Base-by-base conservation (phyloP, 345 rosid species). In the Aegle marmelos region DNA sequence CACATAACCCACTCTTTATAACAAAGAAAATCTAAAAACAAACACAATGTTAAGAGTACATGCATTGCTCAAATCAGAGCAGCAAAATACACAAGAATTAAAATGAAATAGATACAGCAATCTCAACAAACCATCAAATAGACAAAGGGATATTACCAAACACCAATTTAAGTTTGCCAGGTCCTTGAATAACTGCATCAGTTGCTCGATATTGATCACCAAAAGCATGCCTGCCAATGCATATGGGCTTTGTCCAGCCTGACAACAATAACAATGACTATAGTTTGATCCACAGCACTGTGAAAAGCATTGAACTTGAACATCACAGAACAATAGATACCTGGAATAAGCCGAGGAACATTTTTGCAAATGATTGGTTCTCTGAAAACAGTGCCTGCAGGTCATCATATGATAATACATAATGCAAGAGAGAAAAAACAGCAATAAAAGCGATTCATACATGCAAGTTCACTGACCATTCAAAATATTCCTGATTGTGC, bases 151-250 rank as follows among this genome's bases (percentile, higher is more conserved):
- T 28, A 72, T 79, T 89, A 91, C 99, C 99, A 82, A 89, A 96
- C 60, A 93, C 91, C 83, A 96, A 77, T 78, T 95, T 96, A 73
- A 96, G 92, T 84, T 90, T 91, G 76, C 99, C 99, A 64, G 97
- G 76, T 83, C 98, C 98, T 87, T 88, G 89, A 79, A 96, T 91
- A 27, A 94, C 98, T 54, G 92, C 19, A 82, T 96, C 99, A 83
- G 98, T 94, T 34, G 99, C 99, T 77, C 92, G 88, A 73, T 94
- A 94, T 82, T 96, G 98, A 86, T 96, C 99, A 76, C 99, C 98
- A 80, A 92, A 96, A 76, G 99, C 99, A 88, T 94, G 99, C 33
- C 99, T 94, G 79, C 98, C 99, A 78, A 96, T 96, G 90, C 99
- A 96, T 72, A 96, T 96, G 36, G 98, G 97, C 83, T 91, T 96